Conservation (phyloP, 305 asterid species). For the Stenogyne calaminthoides region DNA sequence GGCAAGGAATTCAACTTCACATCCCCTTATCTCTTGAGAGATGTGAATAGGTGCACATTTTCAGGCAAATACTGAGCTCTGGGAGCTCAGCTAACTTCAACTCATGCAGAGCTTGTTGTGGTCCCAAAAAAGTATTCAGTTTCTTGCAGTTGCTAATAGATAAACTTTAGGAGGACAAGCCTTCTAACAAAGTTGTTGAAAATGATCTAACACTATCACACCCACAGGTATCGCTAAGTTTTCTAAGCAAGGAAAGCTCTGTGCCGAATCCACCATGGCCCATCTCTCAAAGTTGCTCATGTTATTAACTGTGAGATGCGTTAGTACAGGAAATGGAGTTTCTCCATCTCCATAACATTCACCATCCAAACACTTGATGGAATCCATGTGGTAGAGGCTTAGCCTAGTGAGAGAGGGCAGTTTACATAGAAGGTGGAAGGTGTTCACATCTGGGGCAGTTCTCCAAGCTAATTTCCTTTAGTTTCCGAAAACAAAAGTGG, state of each 20-base stretch:
- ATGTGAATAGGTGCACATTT: neutral
- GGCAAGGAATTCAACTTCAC: neutral
- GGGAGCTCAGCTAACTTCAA: conserved; percentile 2
- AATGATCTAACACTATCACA: conserved; percentile 28
- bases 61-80: conserved; percentile 4
- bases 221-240: accelerated
- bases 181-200: conserved; percentile 14
- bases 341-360: neutral
- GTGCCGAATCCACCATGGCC: conserved; percentile 21
- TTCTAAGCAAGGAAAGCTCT: conserved; percentile 24
- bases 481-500: neutral
- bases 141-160: neutral
- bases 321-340: neutral
- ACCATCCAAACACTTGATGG: conserved; percentile 2
- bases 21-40: neutral
- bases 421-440: conserved; percentile 27
- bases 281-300: neutral
- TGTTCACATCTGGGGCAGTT: conserved; percentile 16
- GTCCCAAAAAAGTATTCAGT: conserved; percentile 22
- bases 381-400: neutral
- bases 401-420: neutral
- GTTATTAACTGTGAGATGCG: neutral
- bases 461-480: neutral
- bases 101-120: neutral
- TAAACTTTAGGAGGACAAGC: conserved; percentile 8